A percentile compares a stretch with the other conserved stretches of the same genome.
phyloP scores from a whole-genome alignment of 352 stramenopile species.

The Blastocystis sp. region DNA sequence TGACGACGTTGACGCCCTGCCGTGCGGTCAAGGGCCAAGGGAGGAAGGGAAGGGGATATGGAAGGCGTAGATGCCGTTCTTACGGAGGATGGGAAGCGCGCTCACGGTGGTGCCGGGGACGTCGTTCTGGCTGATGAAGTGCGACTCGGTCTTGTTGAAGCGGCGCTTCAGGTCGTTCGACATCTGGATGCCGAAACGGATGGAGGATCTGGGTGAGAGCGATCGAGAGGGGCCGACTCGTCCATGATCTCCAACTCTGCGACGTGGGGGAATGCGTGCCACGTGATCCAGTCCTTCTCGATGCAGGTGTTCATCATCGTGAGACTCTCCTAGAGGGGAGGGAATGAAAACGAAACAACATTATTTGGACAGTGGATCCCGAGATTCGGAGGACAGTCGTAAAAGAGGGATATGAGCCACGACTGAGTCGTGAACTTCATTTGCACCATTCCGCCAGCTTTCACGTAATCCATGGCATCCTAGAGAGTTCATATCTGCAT shows the following conservation, averaged over 20 bases:
- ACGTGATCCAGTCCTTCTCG: conserved; percentile 51
- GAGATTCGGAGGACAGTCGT: conserved; percentile 16
- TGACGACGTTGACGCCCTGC: conserved; percentile 50
- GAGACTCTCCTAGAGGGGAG: conserved; percentile 8
- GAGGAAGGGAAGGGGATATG: conserved; percentile 11
- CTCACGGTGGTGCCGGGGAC: conserved; percentile 5
- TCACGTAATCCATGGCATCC: conserved; percentile 9
- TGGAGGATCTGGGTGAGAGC: conserved; percentile 35
- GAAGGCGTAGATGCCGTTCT: conserved; percentile 41
- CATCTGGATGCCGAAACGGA: conserved; percentile 46
- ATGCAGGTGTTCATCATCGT: conserved; percentile 40
- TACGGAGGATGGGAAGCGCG: conserved; percentile 47
- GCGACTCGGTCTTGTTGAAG: conserved; percentile 43
- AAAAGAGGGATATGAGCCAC: conserved; percentile 48
- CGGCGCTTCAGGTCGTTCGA: conserved; percentile 49
- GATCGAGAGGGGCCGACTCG: background rate
- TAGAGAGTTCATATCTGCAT: background rate
- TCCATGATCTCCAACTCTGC: conserved; percentile 52
- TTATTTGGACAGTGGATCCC: conserved; percentile 50
- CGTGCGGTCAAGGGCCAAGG: background rate
- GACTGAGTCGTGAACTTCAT: conserved; percentile 55
- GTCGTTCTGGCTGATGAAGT: conserved; percentile 53
- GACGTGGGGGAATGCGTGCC: conserved; percentile 54
- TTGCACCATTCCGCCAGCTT: conserved; percentile 14
- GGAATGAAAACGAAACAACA: background rate